phyloP scores from a whole-genome alignment of 75 land plant species.

The Pinus albicaulis region DNA sequence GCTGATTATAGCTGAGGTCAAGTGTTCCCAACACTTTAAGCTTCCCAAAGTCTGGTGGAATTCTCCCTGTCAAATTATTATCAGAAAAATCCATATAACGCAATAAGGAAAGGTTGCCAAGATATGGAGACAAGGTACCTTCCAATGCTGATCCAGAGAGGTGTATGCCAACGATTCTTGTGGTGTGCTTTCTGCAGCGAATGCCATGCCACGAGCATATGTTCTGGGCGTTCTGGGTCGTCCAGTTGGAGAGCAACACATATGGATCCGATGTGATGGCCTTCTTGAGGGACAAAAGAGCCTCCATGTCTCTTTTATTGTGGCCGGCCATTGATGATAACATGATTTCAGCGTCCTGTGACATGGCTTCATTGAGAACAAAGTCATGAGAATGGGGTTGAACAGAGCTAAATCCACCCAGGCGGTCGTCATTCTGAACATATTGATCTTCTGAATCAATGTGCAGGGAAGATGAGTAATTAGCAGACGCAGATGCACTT shows the following conservation, averaged over 20 bases:
- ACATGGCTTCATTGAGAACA: too few species aligned
- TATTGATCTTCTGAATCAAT: too few species aligned
- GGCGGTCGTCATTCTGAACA: too few species aligned
- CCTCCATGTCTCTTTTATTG: background rate
- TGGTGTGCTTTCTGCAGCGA: background rate
- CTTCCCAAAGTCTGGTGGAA: slow-evolving; percentile 24
- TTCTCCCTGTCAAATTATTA: slow-evolving; percentile 18
- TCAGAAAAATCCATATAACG: slow-evolving; percentile 15
- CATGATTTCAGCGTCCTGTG: too few species aligned
- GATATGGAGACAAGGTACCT: slow-evolving; percentile 15
- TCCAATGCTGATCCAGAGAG: background rate
- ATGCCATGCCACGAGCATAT: background rate
- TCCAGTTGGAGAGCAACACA: slow-evolving; percentile 9
- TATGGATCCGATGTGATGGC: background rate
- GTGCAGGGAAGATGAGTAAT: too few species aligned
- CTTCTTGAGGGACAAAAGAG: background rate
- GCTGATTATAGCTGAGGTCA: slow-evolving; percentile 3
- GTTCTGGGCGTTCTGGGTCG: background rate
- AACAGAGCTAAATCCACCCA: too few species aligned
- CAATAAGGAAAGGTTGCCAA: slow-evolving; percentile 16
- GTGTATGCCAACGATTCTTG: background rate
- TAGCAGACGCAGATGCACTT: too few species aligned
- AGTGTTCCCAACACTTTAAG: slow-evolving; percentile 7
- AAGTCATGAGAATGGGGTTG: too few species aligned
- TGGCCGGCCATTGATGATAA: too few species aligned